Evolutionary conservation across 306 rosid genomes (phyloP).

Genomic region (Heteromeles arbutifolia): DNA sequence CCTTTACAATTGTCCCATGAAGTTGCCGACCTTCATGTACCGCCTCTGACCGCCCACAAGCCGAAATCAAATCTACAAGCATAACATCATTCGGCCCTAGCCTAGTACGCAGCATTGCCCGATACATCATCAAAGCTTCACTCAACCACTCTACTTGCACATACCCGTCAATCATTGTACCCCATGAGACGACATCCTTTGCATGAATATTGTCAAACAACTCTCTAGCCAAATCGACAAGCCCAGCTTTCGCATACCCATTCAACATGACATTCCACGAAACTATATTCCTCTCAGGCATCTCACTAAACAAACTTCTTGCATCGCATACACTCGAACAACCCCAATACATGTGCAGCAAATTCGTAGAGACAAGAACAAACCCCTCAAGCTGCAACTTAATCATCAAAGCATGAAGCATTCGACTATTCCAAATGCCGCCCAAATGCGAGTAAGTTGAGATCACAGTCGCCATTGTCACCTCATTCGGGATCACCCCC

Average conservation of each 20-base stretch:
- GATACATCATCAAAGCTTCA: constrained; percentile 58
- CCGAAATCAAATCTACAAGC: constrained; percentile 70
- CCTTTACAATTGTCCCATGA: constrained; percentile 59
- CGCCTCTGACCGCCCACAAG: constrained; percentile 52
- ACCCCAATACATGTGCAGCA: constrained; percentile 72
- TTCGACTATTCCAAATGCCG: constrained; percentile 49
- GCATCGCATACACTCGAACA: constrained; percentile 57
- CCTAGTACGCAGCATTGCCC: constrained; percentile 49
- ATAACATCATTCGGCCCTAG: constrained; percentile 58
- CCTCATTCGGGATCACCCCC: constrained; percentile 57
- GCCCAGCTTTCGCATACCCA: constrained; percentile 72
- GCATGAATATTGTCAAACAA: constrained; percentile 55
- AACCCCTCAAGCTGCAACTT: constrained; percentile 41
- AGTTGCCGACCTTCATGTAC: constrained; percentile 52
- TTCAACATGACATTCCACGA: constrained; percentile 86
- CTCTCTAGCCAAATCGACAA: constrained; percentile 47
- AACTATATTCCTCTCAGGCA: constrained; percentile 62
- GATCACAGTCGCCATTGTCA: constrained; percentile 63
- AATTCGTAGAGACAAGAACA: constrained; percentile 61
- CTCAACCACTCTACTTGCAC: constrained; percentile 44
- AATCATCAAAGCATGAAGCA: constrained; percentile 59
- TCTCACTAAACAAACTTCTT: constrained; percentile 47
- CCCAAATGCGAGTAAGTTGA: constrained; percentile 53
- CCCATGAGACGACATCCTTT: constrained; percentile 85
- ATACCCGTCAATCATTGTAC: constrained; percentile 75